Percentiles rank a stretch among this genome's conserved stretches.
phyloP scores from a whole-genome alignment of 2,329 filamentous ascomycete genomes.

The Neofusicoccum laricinum region DNA sequence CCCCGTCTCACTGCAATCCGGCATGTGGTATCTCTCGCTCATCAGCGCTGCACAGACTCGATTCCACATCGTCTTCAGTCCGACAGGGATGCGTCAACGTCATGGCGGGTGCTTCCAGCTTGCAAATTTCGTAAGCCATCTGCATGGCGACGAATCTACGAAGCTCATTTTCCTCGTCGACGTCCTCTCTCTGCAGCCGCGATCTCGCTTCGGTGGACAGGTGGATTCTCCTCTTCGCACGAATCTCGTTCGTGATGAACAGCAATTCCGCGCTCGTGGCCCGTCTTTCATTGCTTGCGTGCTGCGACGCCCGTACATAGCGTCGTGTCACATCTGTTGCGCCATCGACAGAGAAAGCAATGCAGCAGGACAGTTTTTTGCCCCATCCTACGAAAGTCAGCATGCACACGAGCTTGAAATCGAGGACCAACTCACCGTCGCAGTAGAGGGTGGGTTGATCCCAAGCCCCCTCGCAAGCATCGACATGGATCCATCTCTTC shows the following conservation, averaged over 20 bases:
- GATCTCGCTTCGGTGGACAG: conserved; percentile 82
- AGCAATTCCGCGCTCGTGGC: conserved; percentile 87
- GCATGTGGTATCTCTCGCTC: no score
- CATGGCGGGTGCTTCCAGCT: conserved; percentile 44
- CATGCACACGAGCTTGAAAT: conserved; percentile 12
- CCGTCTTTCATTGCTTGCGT: conserved; percentile 68
- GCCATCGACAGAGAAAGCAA: conserved; percentile 91
- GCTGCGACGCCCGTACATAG: conserved; percentile 65
- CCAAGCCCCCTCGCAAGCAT: conserved; percentile 91
- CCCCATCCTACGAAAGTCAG: conserved; percentile 64
- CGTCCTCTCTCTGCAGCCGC: conserved; percentile 75
- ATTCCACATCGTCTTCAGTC: no score
- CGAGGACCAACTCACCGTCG: conserved; percentile 58
- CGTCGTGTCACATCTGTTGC: conserved; percentile 64
- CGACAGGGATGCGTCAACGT: no score
- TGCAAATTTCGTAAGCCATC: conserved; percentile 69
- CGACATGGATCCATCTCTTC: conserved; percentile 90
- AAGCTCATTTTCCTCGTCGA: conserved; percentile 70
- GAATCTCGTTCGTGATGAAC: conserved; percentile 89
- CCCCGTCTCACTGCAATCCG: no score
- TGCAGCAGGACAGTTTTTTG: conserved; percentile 94
- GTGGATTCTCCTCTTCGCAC: conserved; percentile 75
- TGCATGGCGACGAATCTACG: conserved; percentile 69
- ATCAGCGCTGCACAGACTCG: no score
- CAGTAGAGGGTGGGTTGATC: conserved; percentile 90